phyloP scores from a whole-genome alignment of 2,329 filamentous ascomycete genomes.

The Aspergillus nomiae region DNA sequence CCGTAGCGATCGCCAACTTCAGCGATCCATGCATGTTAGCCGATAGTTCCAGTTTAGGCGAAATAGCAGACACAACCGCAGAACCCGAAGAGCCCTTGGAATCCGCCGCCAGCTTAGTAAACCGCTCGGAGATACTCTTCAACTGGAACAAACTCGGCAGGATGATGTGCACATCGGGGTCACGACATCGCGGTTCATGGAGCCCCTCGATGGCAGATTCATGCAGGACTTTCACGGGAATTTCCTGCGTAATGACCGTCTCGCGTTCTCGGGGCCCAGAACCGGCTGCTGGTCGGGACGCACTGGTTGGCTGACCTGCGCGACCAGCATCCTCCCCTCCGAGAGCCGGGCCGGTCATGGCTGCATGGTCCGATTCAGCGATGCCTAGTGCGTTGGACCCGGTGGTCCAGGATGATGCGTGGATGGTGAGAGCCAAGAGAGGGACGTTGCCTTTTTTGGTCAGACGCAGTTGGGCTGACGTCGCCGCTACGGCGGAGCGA shows the following conservation, averaged over 20 bases:
- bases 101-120: constrained; percentile 69
- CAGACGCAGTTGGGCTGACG: constrained; percentile 79
- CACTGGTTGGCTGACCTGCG: background rate
- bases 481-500: constrained; percentile 79
- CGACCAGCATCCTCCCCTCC: background rate
- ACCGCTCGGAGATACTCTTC: constrained; percentile 92
- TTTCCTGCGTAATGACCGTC: constrained; percentile 91
- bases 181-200: constrained; percentile 85
- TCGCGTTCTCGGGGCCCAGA: constrained; percentile 71
- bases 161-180: constrained; percentile 92
- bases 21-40: constrained; percentile 95
- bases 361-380: constrained; percentile 23
- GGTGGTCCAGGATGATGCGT: constrained; percentile 55
- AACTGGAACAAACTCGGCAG: constrained; percentile 84
- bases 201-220: constrained; percentile 85
- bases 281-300: constrained; percentile 34
- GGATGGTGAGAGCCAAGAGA: constrained; percentile 85
- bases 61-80: constrained; percentile 23
- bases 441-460: constrained; percentile 91
- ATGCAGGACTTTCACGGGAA: constrained; percentile 88
- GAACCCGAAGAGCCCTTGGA: constrained; percentile 41
- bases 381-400: constrained; percentile 59
- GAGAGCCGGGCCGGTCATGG: background rate
- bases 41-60: constrained; percentile 75
- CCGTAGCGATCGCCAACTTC: constrained; percentile 76